Evolutionary conservation across 306 rosid species (phyloP), one percentile per base, ranked within the genome.

Genomic region (Astragalus membranaceus): DNA sequence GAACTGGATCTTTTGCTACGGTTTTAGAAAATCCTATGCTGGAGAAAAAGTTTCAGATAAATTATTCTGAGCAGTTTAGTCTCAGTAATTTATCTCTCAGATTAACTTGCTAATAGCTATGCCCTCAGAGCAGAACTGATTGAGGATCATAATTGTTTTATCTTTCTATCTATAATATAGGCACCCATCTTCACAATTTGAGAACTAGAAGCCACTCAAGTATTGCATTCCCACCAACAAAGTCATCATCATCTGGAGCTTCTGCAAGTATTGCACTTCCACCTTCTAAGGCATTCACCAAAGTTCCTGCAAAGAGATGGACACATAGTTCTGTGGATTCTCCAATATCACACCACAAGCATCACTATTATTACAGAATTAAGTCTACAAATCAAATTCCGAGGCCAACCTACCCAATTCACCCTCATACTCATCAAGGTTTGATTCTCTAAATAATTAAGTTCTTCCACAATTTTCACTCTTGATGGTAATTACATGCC

Each of bases 361-460:
- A 80, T 56, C 82, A 77, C 69, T 9, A 64, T 47, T 29, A 72
- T 47, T 35, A 72, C 32, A 64, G 69, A 48, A 67, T 75, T 23
- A 79, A 73, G 63, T 79, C 73, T 80, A 78, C 68, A 65, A 71
- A 70, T 75, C 58, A 74, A 48, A 78, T 81, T 55, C 83, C 78
- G 41, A 73, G 15, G 8, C 87, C 87, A 65, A 35, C 78, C 77
- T 77, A 72, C 70, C 36, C 32, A 3, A 72, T 63, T 47, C 79
- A 72, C 30, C 81, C 87, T n/a, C 87, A 77, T 26, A 8, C 76
- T 69, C 83, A 49, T 68, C 86, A 82, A 82, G 97, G 97, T 91
- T 72, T 32, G 64, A 79, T 67, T 56, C 74, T 59, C 75, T 59
- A 41, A 13, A 5, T 29, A 66, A 35, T 30, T 26, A 58, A 17